phyloP scores from a whole-genome alignment of 805 yeast species.

The Candida sithepensis region DNA sequence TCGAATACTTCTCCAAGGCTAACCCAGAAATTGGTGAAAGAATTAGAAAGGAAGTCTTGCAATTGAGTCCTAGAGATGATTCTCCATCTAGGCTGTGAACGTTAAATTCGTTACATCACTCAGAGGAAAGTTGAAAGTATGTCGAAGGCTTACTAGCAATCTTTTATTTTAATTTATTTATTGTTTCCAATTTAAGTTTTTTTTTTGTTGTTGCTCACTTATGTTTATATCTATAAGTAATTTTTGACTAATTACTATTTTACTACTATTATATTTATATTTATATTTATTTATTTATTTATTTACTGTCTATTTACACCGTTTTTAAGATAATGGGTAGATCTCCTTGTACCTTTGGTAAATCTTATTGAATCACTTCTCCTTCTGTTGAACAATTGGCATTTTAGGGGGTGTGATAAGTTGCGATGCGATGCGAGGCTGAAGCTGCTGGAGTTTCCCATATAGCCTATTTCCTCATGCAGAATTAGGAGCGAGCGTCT shows the following conservation, averaged over 20 bases:
- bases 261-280: neutral
- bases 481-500: neutral
- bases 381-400: too few species aligned
- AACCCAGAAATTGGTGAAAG: conserved; percentile 62
- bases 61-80: conserved; percentile 43
- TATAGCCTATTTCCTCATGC: neutral
- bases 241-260: neutral
- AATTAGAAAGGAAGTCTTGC: conserved; percentile 60
- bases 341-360: too few species aligned
- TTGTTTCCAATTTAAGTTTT: too few species aligned
- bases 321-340: too few species aligned
- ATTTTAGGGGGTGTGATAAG: too few species aligned
- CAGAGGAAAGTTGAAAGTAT: too few species aligned
- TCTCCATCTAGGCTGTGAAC: conserved; percentile 25
- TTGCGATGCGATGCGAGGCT: neutral
- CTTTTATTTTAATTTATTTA: neutral
- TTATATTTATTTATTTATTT: too few species aligned
- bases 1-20: conserved; percentile 73
- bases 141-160: too few species aligned
- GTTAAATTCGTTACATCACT: too few species aligned
- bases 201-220: too few species aligned
- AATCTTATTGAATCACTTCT: too few species aligned
- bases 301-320: neutral
- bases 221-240: neutral
- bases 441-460: too few species aligned